phyloP scores from a whole-genome alignment of 768 basidiomycete species.

The Lactarius hengduanensis region DNA sequence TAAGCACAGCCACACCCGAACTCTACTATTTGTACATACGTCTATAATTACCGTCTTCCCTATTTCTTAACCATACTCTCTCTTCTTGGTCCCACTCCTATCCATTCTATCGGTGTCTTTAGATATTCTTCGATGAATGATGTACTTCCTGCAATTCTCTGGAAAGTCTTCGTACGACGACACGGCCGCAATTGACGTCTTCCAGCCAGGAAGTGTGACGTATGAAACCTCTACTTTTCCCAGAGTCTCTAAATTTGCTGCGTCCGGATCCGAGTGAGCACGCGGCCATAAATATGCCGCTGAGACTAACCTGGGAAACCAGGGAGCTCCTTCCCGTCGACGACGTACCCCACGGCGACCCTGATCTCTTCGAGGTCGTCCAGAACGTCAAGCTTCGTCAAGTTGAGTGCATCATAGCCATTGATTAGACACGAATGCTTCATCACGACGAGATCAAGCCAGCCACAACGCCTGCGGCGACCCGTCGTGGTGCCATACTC shows the following conservation, averaged over 20 bases:
- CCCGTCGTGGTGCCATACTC: slow-evolving; percentile 96
- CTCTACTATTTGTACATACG: not conserved
- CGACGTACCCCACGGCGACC: slow-evolving; percentile 74
- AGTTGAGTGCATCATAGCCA: slow-evolving; percentile 89
- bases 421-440: slow-evolving; percentile 92
- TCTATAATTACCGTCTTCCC: not conserved
- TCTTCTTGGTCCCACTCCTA: slow-evolving; percentile 87
- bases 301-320: slow-evolving; percentile 80
- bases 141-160: slow-evolving; percentile 78
- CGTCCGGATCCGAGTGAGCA: slow-evolving; percentile 3
- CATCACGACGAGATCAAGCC: slow-evolving; percentile 96
- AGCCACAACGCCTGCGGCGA: slow-evolving; percentile 88
- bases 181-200: slow-evolving; percentile 64
- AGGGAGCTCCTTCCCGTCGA: slow-evolving; percentile 72
- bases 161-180: slow-evolving; percentile 75
- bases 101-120: slow-evolving; percentile 80
- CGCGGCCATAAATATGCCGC: not conserved
- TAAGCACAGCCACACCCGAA: slow-evolving; percentile 23
- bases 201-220: slow-evolving; percentile 90
- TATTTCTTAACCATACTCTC: slow-evolving; percentile 64
- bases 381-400: slow-evolving; percentile 95
- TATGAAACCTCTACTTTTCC: slow-evolving; percentile 82
- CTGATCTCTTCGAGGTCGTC: slow-evolving; percentile 85
- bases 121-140: slow-evolving; percentile 80
- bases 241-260: slow-evolving; percentile 84